phyloP scores from a whole-genome alignment of 805 yeast genomes.

The Cyberlindnera euphorbiae region DNA sequence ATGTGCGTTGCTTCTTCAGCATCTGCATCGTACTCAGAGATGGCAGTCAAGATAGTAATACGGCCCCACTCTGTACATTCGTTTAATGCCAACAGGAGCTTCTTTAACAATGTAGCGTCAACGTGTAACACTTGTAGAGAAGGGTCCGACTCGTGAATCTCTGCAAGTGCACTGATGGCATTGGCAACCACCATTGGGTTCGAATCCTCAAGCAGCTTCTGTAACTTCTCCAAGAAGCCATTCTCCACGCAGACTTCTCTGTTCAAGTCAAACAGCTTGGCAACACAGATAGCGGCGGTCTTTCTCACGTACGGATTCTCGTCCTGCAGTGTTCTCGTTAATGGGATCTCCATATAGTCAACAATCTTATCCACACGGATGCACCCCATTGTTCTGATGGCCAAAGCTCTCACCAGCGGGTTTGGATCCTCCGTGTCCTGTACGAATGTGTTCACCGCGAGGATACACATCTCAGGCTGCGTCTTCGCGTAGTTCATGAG shows the following conservation, averaged over 20 bases:
- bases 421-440: slow-evolving; percentile 94
- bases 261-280: slow-evolving; percentile 85
- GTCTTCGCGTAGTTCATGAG: slow-evolving; percentile 96
- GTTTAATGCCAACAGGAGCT: slow-evolving; percentile 76
- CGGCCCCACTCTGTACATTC: slow-evolving; percentile 99
- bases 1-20: slow-evolving; percentile 74
- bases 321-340: slow-evolving; percentile 78
- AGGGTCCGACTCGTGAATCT: slow-evolving; percentile 68
- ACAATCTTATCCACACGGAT: slow-evolving; percentile 93
- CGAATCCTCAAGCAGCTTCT: slow-evolving; percentile 69
- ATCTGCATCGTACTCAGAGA: slow-evolving; percentile 60
- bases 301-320: slow-evolving; percentile 97
- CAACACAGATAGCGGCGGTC: slow-evolving; percentile 96
- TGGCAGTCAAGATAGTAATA: slow-evolving; percentile 77
- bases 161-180: slow-evolving; percentile 80
- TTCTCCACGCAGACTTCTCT: slow-evolving; percentile 77
- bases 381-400: slow-evolving; percentile 98
- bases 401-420: slow-evolving; percentile 92
- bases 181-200: slow-evolving; percentile 98
- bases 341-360: slow-evolving; percentile 89
- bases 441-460: slow-evolving; percentile 96
- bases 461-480: slow-evolving; percentile 90
- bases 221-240: slow-evolving; percentile 71
- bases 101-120: slow-evolving; percentile 41
- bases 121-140: slow-evolving; percentile 43